Conservation (phyloP, 768 basidiomycete genomes). For the Termitomyces titanicus region DNA sequence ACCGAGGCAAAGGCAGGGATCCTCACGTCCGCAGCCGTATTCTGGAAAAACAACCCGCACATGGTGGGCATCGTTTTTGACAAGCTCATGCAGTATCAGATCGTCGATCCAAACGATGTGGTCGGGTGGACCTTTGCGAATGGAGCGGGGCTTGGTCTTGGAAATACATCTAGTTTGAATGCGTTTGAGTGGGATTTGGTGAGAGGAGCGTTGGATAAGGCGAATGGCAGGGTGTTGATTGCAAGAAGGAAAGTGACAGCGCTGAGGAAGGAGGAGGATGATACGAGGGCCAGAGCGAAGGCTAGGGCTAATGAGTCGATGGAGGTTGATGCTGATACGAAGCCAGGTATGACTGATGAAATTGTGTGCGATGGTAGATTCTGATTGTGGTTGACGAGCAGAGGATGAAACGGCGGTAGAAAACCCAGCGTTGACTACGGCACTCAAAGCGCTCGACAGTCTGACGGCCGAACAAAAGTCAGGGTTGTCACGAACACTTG, state of each 20-base stretch:
- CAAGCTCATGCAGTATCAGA: constrained; percentile 98
- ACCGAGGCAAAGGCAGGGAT: constrained; percentile 67
- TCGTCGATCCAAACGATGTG: constrained; percentile 91
- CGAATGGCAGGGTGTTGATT: constrained; percentile 81
- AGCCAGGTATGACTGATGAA: constrained; percentile 32
- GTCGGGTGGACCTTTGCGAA: constrained; percentile 79
- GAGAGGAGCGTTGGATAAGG: constrained; percentile 82
- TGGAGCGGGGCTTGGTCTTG: constrained; percentile 27
- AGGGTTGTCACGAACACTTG: constrained; percentile 67
- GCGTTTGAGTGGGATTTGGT: constrained; percentile 85
- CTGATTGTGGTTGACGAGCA: constrained; percentile 5
- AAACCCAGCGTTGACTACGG: constrained; percentile 64
- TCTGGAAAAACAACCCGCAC: constrained; percentile 84
- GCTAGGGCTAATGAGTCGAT: constrained; percentile 60
- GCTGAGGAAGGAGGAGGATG: constrained; percentile 87
- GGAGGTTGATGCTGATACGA: constrained; percentile 68
- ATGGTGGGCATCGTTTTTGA: constrained; percentile 93
- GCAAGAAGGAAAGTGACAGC: constrained; percentile 70
- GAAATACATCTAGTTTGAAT: constrained; percentile 23
- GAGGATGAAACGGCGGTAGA: constrained; percentile 50
- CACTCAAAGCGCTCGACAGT: constrained; percentile 71
- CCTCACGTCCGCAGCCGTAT: constrained; percentile 63
- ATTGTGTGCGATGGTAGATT: neutral
- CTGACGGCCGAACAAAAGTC: constrained; percentile 75
- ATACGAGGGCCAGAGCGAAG: constrained; percentile 71